Base-by-base conservation (phyloP, 2,329 filamentous ascomycete genomes). In the Colletotrichum gloeosporioides region DNA sequence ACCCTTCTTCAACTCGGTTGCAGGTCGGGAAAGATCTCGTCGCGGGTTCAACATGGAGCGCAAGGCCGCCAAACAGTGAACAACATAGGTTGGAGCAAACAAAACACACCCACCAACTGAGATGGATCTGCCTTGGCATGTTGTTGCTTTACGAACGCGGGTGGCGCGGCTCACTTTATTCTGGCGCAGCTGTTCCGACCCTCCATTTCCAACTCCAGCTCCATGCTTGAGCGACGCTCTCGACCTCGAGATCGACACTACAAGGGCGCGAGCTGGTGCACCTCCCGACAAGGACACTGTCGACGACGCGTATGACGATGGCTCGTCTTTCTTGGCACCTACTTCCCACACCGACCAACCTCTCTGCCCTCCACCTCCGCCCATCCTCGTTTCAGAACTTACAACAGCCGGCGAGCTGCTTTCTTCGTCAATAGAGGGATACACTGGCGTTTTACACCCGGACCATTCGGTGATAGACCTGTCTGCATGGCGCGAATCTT, bases 161-260 rank as follows among this genome's bases (percentile, higher is more conserved):
- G 67, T 77, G 71, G 53, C 75, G 75, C 71, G 71, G 66, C 53
- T 71, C 49, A 55, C 66, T 62, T 66, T 18, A 57, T 75, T 77
- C 25, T 27, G 55, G 49, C 29, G 32, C 61, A 66, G 31, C 61
- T 62, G 12, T 67, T 75, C 67, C 75, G 71, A 77, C 72, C 75
- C 71, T 77, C 75, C 75, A 71, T 25, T 16, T n/a, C 29, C 10
- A 64, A 31, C 15, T 39, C 66, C 10, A 57, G 27, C 9, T 27
- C 49, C 65, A 39, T 39, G 18, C 53, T 55, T 6, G 36, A 39
- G 25, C 31, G 57, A 22, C 70, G 34, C n/a, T 64, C 44, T 61
- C 22, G 59, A 76, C 70, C 57, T 65, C 57, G 49, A 69, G 70
- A 73, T 76, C 59, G 57, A 34, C 73, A 66, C 25, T 36, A n/a